A percentile compares a stretch with the other conserved stretches of the same genome.
Conservation (phyloP, 2,329 filamentous ascomycete genomes). For the Cytospora paraplurivora region DNA sequence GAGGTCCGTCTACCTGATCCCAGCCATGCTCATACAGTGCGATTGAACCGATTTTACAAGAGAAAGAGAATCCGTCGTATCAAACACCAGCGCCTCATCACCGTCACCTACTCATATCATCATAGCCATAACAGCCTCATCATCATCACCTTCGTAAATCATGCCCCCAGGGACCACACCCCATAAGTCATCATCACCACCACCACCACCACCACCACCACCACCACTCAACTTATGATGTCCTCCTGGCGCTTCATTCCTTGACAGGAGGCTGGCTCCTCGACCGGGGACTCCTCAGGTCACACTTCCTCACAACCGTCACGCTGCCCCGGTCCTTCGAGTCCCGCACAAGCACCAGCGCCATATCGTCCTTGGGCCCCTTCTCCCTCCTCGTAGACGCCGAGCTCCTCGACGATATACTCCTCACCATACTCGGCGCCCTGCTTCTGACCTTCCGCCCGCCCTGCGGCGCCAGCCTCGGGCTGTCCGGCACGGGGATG, state of each 20-base stretch:
- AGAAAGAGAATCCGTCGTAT: not conserved
- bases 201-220: not conserved
- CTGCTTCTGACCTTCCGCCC: conserved; percentile 23
- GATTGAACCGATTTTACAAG: not conserved
- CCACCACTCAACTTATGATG: not conserved
- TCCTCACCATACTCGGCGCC: conserved; percentile 27
- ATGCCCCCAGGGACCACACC: not conserved
- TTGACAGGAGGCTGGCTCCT: conserved; percentile 24
- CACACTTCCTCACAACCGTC: conserved; percentile 27
- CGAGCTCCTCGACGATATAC: conserved; percentile 26
- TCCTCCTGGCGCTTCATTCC: too few species aligned
- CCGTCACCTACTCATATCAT: too few species aligned
- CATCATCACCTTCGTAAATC: not conserved
- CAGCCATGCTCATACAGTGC: not conserved
- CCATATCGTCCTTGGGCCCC: conserved; percentile 25
- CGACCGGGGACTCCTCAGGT: conserved; percentile 20
- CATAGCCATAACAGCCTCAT: not conserved
- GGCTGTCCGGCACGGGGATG: conserved; percentile 14
- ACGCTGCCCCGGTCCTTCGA: conserved; percentile 22
- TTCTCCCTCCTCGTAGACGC: conserved; percentile 15
- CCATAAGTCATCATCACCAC: conserved; percentile 13
- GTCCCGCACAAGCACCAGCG: conserved; percentile 27
- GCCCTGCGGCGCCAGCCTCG: conserved; percentile 9
- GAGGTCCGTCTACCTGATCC: conserved; percentile 19
- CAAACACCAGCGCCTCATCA: too few species aligned